Evolutionary conservation across 345 rosid genomes (phyloP).

Genomic region (Adansonia digitata): DNA sequence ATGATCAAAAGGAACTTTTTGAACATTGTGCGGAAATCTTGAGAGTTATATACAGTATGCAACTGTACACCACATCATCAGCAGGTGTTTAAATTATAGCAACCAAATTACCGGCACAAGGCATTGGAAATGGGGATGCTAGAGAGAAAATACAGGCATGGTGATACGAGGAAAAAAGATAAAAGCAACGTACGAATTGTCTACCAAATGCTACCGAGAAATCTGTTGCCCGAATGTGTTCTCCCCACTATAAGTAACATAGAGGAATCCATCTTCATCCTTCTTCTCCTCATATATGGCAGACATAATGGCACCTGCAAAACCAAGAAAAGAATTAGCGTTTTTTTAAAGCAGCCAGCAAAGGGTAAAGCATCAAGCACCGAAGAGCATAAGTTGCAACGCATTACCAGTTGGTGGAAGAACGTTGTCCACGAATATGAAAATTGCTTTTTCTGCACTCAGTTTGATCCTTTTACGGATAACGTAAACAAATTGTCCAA

Average conservation of each 20-base stretch:
- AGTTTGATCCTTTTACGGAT: conserved; percentile 87
- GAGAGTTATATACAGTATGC: conserved; percentile 27
- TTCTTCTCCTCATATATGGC: conserved; percentile 85
- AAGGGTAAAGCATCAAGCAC: neutral
- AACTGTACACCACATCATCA: conserved; percentile 31
- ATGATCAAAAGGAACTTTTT: neutral
- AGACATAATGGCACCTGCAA: conserved; percentile 68
- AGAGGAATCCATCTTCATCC: conserved; percentile 94
- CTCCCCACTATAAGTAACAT: conserved; percentile 93
- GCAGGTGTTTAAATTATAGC: conserved; percentile 15
- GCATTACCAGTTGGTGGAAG: conserved; percentile 84
- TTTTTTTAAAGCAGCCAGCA: neutral
- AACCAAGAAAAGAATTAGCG: neutral
- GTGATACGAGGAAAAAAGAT: conserved; percentile 3
- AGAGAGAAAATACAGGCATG: too few relatives aligned
- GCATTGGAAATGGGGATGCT: neutral
- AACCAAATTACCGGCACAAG: conserved; percentile 3
- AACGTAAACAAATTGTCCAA: conserved; percentile 88
- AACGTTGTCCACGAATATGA: conserved; percentile 92
- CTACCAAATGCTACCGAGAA: neutral
- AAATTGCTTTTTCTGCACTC: conserved; percentile 93
- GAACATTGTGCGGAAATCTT: neutral
- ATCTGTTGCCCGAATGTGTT: conserved; percentile 66
- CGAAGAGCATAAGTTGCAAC: neutral
- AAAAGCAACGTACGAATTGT: neutral